Conservation (phyloP, 2,329 filamentous ascomycete species). For the Colletotrichum orbiculare region DNA sequence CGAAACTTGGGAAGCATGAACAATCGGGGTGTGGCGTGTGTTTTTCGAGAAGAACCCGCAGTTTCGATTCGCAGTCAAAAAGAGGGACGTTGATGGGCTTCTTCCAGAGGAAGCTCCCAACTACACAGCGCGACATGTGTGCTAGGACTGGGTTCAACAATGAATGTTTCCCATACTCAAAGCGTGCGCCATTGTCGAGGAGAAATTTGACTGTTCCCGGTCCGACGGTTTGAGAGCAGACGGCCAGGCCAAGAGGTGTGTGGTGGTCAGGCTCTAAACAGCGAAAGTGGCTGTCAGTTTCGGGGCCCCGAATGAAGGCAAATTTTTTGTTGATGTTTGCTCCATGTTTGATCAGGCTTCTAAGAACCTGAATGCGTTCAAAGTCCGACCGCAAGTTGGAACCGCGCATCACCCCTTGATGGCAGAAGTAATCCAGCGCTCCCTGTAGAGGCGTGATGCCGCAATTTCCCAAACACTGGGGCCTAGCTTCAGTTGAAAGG, state of each 20-base stretch:
- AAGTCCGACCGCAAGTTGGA: background rate
- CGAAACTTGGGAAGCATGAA: constrained; percentile 9
- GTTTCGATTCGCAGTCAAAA: background rate
- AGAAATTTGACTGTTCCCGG: constrained; percentile 6
- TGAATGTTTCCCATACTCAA: background rate
- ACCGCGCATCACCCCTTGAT: background rate
- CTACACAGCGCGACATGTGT: constrained; percentile 1
- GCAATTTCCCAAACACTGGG: background rate
- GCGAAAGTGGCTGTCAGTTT: background rate
- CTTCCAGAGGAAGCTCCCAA: background rate
- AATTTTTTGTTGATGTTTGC: constrained; percentile 9
- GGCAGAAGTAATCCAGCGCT: constrained; percentile 15
- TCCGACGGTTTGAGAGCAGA: constrained; percentile 8
- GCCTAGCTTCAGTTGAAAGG: background rate
- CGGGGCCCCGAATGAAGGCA: background rate
- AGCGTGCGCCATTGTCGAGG: constrained; percentile 1
- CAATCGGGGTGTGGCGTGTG: constrained; percentile 1
- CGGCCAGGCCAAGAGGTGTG: constrained; percentile 10
- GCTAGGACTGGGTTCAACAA: background rate
- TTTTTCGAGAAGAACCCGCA: background rate
- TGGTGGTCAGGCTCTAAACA: background rate
- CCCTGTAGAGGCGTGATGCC: constrained; percentile 10
- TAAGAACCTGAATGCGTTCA: background rate
- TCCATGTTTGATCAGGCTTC: background rate
- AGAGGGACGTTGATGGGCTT: background rate